Percentiles rank a stretch among this genome's conserved stretches.
Evolutionary conservation across 2,329 filamentous ascomycete species (phyloP).

Genomic region (Apiospora arundinis): DNA sequence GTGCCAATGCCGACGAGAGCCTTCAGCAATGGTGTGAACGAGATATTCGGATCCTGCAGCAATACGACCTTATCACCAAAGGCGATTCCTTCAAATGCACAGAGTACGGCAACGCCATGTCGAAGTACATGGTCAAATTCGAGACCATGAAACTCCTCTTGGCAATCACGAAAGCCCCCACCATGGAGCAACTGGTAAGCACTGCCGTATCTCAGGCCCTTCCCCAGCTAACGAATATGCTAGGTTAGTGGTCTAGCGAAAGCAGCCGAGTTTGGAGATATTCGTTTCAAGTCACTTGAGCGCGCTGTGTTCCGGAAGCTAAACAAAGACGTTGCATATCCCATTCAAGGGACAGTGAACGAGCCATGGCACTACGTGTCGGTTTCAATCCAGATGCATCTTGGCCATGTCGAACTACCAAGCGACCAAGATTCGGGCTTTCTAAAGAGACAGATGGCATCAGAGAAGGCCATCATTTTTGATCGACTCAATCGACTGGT

Average conservation of each 20-base stretch:
- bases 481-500: conserved; percentile 73
- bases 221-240: conserved; percentile 24
- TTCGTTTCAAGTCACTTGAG: conserved; percentile 74
- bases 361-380: conserved; percentile 76
- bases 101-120: conserved; percentile 81
- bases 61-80: conserved; percentile 61
- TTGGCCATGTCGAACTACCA: conserved; percentile 70
- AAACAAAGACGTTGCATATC: conserved; percentile 76
- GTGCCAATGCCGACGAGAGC: conserved; percentile 63
- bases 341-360: conserved; percentile 71
- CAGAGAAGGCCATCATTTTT: conserved; percentile 69
- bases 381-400: conserved; percentile 76
- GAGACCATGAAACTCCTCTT: conserved; percentile 79
- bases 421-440: conserved; percentile 62
- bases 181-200: conserved; percentile 72
- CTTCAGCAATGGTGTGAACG: conserved; percentile 75
- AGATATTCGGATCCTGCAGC: conserved; percentile 69
- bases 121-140: conserved; percentile 80
- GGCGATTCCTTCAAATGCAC: conserved; percentile 64
- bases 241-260: conserved; percentile 72
- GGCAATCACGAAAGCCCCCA: conserved; percentile 63
- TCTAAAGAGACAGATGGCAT: conserved; percentile 61
- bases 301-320: conserved; percentile 73
- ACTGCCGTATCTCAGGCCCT: not conserved
- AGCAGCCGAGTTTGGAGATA: conserved; percentile 74